Conservation (phyloP, 2,329 filamentous ascomycete species). For the Diaporthe capsici region DNA sequence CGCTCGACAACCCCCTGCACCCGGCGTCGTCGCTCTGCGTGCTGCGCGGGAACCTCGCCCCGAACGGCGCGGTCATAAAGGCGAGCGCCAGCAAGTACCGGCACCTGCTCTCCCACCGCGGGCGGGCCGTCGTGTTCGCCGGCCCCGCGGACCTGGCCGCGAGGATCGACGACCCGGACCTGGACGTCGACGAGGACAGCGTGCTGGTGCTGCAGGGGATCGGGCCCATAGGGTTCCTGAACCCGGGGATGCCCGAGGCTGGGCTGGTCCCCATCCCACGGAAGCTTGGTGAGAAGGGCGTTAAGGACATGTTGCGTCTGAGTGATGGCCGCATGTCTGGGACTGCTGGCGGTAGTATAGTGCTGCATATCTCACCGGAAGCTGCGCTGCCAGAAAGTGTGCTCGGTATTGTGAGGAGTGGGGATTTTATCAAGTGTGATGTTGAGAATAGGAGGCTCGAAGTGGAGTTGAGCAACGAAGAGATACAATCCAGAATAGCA, state of each 20-base stretch:
- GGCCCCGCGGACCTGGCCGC: constrained; percentile 82
- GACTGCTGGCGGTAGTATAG: constrained; percentile 90
- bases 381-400: constrained; percentile 82
- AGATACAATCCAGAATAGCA: constrained; percentile 73
- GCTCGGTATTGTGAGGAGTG: constrained; percentile 81
- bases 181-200: constrained; percentile 72
- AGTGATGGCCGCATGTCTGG: constrained; percentile 92
- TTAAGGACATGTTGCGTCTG: constrained; percentile 85
- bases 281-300: constrained; percentile 80
- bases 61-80: constrained; percentile 87
- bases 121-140: constrained; percentile 74
- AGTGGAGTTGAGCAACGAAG: constrained; percentile 76
- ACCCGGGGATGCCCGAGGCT: constrained; percentile 94
- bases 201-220: constrained; percentile 91
- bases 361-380: constrained; percentile 89
- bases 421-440: constrained; percentile 85
- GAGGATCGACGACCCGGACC: constrained; percentile 68
- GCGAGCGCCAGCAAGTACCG: constrained; percentile 89
- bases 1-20: constrained; percentile 77
- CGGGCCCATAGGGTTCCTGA: constrained; percentile 80
- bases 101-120: constrained; percentile 61
- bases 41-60: constrained; percentile 85
- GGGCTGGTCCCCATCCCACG: constrained; percentile 75
- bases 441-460: constrained; percentile 73
- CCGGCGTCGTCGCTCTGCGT: constrained; percentile 85